phyloP scores from a whole-genome alignment of 2,329 filamentous ascomycete species.

The Pseudogymnoascus sp. region DNA sequence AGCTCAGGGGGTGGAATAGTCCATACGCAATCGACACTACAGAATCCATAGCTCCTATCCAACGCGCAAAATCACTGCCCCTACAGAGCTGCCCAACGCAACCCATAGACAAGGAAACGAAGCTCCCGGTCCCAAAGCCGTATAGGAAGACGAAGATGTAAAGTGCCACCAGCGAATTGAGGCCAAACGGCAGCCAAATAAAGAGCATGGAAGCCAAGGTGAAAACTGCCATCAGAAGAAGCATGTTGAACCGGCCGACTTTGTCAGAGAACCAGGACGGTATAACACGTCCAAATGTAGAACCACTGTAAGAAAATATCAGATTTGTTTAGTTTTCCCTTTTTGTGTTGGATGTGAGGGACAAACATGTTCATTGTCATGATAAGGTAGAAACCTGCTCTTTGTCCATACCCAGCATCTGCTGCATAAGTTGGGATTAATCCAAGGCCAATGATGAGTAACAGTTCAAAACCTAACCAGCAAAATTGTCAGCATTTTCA shows the following conservation, averaged over 20 bases:
- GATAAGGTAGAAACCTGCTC: conserved; percentile 69
- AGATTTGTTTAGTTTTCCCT: not conserved
- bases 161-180: conserved; percentile 3
- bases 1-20: not conserved
- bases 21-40: conserved; percentile 4
- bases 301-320: not conserved
- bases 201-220: not conserved
- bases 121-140: conserved; percentile 11
- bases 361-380: conserved; percentile 66
- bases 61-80: conserved; percentile 1
- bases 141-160: conserved; percentile 15
- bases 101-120: conserved; percentile 14
- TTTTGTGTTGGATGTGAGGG: not conserved
- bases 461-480: conserved; percentile 50
- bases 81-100: conserved; percentile 15
- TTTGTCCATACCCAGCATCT: conserved; percentile 51
- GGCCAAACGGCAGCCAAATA: conserved; percentile 7
- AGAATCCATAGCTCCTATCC: conserved; percentile 5
- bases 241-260: conserved; percentile 10
- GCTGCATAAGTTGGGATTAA: conserved; percentile 74
- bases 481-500: conserved; percentile 3
- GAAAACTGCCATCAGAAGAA: conserved; percentile 10
- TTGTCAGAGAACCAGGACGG: conserved; percentile 3
- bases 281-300: conserved; percentile 2
- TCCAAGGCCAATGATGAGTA: conserved; percentile 69